Percentiles rank a stretch among this genome's conserved stretches.
phyloP scores from a whole-genome alignment of 345 rosid genomes.

The Eucalyptus erythrocorys region DNA sequence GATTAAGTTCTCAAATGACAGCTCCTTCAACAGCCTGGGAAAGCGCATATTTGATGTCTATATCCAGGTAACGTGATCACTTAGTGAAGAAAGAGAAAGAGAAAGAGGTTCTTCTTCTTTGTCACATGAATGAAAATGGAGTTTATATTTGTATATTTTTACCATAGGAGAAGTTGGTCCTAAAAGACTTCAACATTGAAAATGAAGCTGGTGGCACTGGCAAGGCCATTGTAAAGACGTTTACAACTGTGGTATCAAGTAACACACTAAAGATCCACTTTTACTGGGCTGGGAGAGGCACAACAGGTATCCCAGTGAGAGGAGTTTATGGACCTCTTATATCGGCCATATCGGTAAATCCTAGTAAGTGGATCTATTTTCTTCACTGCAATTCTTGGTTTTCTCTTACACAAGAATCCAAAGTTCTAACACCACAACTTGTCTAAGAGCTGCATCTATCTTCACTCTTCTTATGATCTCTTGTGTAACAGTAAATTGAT shows the following conservation, averaged over 20 bases:
- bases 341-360: slow-evolving; percentile 60
- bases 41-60: slow-evolving; percentile 71
- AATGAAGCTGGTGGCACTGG: slow-evolving; percentile 50
- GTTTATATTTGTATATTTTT: neutral
- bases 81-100: neutral
- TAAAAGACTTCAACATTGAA: slow-evolving; percentile 47
- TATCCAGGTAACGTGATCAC: slow-evolving; percentile 38
- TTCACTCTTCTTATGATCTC: neutral
- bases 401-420: neutral
- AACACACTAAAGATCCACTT: slow-evolving; percentile 51
- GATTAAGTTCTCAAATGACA: slow-evolving; percentile 50
- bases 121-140: neutral
- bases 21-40: slow-evolving; percentile 42
- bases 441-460: neutral
- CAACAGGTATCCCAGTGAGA: slow-evolving; percentile 55
- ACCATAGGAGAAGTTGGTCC: slow-evolving; percentile 36
- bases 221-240: slow-evolving; percentile 24
- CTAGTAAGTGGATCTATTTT: slow-evolving; percentile 27
- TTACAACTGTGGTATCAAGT: slow-evolving; percentile 12
- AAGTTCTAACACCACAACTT: neutral
- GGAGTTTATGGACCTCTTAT: slow-evolving; percentile 72
- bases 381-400: neutral
- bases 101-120: neutral
- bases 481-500: neutral
- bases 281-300: slow-evolving; percentile 75